These are phyloP conservation scores for Trichoderma semiorbis DNA, from an alignment of 2,329 filamentous ascomycete species.

Conservation along the genomic window DNA sequence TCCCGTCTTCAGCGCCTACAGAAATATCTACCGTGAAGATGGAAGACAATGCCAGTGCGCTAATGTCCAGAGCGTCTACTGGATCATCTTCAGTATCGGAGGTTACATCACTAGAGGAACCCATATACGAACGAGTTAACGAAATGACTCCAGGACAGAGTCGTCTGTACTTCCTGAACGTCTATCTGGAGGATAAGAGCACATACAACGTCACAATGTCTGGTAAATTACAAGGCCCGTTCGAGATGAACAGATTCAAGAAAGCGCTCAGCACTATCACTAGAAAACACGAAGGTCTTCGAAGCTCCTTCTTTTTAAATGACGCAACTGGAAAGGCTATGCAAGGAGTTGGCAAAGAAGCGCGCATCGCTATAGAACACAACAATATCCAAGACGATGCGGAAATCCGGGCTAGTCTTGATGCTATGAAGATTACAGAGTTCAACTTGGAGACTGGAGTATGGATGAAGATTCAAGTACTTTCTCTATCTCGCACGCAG, in stretches of 20 bases:
- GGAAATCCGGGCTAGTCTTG: neutral
- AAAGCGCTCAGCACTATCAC: neutral
- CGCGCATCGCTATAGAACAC: neutral
- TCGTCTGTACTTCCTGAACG: neutral
- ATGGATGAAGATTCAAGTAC: neutral
- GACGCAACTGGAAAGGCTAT: neutral
- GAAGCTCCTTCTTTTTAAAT: neutral
- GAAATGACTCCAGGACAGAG: neutral
- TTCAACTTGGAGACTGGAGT: neutral
- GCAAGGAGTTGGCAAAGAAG: neutral
- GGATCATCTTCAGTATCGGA: neutral
- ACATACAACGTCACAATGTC: neutral
- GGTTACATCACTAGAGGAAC: neutral
- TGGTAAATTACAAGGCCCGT: neutral
- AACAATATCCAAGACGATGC: neutral
- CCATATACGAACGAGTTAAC: neutral
- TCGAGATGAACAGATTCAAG: neutral
- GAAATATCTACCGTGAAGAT: neutral
- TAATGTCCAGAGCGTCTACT: neutral
- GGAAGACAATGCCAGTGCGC: neutral
- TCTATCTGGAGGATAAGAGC: neutral
- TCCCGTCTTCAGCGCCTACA: neutral
- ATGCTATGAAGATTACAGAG: neutral
- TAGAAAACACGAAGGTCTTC: neutral
- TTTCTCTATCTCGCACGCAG: neutral